Base-by-base conservation (phyloP, 192 early-diverging fungal species). In the Backusella morwellensis region DNA sequence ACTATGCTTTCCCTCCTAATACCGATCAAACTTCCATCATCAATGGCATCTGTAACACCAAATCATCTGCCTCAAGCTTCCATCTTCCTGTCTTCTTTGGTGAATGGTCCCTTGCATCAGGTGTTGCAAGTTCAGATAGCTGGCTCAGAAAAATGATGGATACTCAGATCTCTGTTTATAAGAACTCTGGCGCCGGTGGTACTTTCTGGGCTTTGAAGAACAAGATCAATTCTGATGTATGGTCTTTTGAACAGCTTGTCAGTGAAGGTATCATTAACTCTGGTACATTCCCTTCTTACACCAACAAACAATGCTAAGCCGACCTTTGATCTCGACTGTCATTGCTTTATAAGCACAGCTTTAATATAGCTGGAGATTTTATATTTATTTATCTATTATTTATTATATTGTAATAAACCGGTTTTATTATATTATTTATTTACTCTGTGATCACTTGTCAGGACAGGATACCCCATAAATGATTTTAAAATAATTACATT, bases 131-230 rank as follows among this genome's bases (percentile, higher is more conserved):
- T 3, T 32, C 66, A 1, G 70, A 70, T 14, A 34, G 56, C 17
- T 76, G 73, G 79, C 35, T 75, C 3, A 75, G 68, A 23, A 15
- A 80, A 50, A 76, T 80, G 26, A 80, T 80, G 73, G 79, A 80
- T 41, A 75, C 79, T 11, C 79, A 80, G 32, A 59, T 75, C 7
- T 75, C 74, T 35, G 69, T 75, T 3, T 80, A 68, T 40, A 40
- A 79, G 38, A 44, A 63, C n/a, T 54, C 36, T 50, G 76, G 68
- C 8, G 59, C 70, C 6, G 79, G 79, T 26, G 79, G 50, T 36
- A 66, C 56, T n/a, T 70, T 80, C 15, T 80, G 79, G 79, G 74
- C 79, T 3, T 56, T 80, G 23, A 80, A 80, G 41, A 80, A 80
- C 74, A 72, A 52, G 15, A 80, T 80, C 52, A 74, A 80, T 12